Base-by-base conservation (phyloP, 139 green algal species). In the Chlorella sorokiniana region DNA sequence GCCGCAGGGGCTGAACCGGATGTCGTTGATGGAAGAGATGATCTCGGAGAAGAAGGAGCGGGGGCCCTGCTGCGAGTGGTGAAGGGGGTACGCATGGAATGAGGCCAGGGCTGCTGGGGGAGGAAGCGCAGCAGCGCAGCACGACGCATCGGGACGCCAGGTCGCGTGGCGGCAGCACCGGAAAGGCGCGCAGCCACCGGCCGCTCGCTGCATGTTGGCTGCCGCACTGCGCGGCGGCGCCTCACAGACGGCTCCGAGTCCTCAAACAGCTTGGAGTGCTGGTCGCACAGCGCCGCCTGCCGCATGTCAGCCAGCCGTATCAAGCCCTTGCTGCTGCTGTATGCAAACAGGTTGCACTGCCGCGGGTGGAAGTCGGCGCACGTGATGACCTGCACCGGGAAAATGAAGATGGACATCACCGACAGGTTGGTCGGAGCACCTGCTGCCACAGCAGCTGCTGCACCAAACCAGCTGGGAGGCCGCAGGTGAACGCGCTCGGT, bases 31-130 rank as follows among this genome's bases (percentile, higher is more conserved):
- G 80, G 86, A 95, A 40, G 91, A 90, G 74, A 99, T 97, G 82
- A 99, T 99, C 87, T 99, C 97, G 22, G 84, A 93, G 84, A 99
- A 99, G 85, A 99, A 99, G 0, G 87, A 94, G 64, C 93, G 91
- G 73, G 83, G 88, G 11, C 83, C 87, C 89, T 95, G 86, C 72
- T 7, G 41, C 8, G 77, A 65, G 29, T 29, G 48, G 51, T 10
- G 45, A 35, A 37, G 20, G 5, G 7, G 56, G 23, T 4, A 33
- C 3, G 56, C 23, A 64, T 25, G 52, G 4, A 62, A 62, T 20
- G 20, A 62, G 52, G 52, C 52, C 52, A 62, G 16, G n/a, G n/a
- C n/a, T n/a, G n/a, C n/a, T n/a, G n/a, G n/a, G n/a, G n/a, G n/a
- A n/a, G n/a, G n/a, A n/a, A n/a, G n/a, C n/a, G n/a, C n/a, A n/a